Evolutionary conservation across 2,329 filamentous ascomycete species (phyloP).

Genomic region (Phaeomoniella chlamydospora): DNA sequence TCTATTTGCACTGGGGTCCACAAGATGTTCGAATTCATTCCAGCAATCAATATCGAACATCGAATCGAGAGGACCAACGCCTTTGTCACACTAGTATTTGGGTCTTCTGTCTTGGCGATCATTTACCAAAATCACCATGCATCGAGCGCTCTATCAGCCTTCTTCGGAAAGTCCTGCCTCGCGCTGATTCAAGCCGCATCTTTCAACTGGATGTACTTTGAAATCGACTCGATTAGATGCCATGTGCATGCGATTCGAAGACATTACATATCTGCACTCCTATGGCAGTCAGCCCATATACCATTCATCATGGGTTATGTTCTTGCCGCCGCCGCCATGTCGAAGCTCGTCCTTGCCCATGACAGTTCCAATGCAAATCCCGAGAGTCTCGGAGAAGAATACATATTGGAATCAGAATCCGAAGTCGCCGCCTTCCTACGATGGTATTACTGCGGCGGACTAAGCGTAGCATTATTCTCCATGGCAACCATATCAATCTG

Average conservation of each 20-base stretch:
- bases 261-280: conserved; percentile 24
- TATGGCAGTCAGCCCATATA: conserved; percentile 44
- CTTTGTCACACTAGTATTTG: conserved; percentile 50
- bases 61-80: conserved; percentile 49
- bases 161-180: conserved; percentile 48
- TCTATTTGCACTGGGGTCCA: conserved; percentile 2
- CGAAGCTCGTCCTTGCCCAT: conserved; percentile 42
- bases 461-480: conserved; percentile 38
- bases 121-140: conserved; percentile 7
- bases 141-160: conserved; percentile 12
- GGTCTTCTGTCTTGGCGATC: conserved; percentile 48
- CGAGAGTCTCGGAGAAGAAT: conserved; percentile 35
- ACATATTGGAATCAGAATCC: conserved; percentile 32
- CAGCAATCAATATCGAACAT: conserved; percentile 52
- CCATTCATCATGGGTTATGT: conserved; percentile 51
- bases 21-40: conserved; percentile 40
- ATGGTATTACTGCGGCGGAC: conserved; percentile 51
- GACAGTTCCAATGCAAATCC: conserved; percentile 33
- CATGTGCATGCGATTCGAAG: conserved; percentile 47
- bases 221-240: conserved; percentile 43
- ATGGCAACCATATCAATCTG: conserved; percentile 41
- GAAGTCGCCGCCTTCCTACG: conserved; percentile 39
- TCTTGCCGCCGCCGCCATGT: conserved; percentile 42
- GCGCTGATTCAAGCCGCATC: conserved; percentile 43
- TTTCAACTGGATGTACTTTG: conserved; percentile 52